Evolutionary conservation across 2,329 filamentous ascomycete species (phyloP).

Genomic region (Xylariaceae sp.): DNA sequence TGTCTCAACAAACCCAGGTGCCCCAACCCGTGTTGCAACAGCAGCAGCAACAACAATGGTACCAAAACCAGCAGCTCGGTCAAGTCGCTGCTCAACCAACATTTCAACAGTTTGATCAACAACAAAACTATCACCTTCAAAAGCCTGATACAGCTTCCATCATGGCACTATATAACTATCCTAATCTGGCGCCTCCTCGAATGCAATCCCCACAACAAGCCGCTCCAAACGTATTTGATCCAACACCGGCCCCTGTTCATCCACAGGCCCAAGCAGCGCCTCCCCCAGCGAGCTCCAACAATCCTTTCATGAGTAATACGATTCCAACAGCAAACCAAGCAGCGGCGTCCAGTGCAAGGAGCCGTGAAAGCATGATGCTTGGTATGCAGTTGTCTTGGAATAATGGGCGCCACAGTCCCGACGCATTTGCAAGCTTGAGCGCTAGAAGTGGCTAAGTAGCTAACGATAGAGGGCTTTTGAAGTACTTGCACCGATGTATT

Average conservation of each 20-base stretch:
- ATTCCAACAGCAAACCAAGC: constrained; percentile 17
- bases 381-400: constrained; percentile 62
- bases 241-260: constrained; percentile 22
- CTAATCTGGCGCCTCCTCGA: constrained; percentile 43
- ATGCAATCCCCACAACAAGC: constrained; percentile 29
- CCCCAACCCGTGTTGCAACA: constrained; percentile 19
- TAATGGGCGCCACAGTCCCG: constrained; percentile 71
- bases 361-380: constrained; percentile 67
- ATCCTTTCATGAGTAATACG: constrained; percentile 50
- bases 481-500: too few species aligned
- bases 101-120: constrained; percentile 4
- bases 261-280: constrained; percentile 25
- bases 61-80: constrained; percentile 8
- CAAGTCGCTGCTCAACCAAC: constrained; percentile 2
- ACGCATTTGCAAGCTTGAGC: constrained; percentile 74
- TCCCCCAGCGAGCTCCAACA: constrained; percentile 44
- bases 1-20: constrained; percentile 27
- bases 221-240: constrained; percentile 21
- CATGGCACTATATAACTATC: constrained; percentile 67
- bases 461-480: too few species aligned
- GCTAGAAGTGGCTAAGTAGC: constrained; percentile 48
- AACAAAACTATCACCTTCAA: constrained; percentile 37
- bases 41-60: constrained; percentile 7
- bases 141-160: constrained; percentile 70
- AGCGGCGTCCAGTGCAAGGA: constrained; percentile 43